Percentiles rank a stretch among this genome's conserved stretches.
Evolutionary conservation across 306 rosid genomes (phyloP).

Genomic region (Prinsepia uniflora): DNA sequence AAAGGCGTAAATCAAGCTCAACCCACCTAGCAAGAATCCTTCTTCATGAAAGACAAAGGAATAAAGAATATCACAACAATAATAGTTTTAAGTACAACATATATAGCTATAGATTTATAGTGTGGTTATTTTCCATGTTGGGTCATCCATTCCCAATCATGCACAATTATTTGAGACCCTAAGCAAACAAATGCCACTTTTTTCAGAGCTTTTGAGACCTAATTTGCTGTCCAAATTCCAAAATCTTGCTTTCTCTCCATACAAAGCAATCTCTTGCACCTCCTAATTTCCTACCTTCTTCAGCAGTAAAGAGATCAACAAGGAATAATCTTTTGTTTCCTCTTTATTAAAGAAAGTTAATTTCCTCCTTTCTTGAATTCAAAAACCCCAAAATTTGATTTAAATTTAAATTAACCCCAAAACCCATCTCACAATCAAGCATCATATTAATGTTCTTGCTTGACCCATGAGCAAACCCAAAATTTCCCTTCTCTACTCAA

Average conservation of each 20-base stretch:
- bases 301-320: constrained; percentile 26
- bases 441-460: constrained; percentile 29
- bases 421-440: constrained; percentile 28
- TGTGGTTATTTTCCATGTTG: background rate
- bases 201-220: constrained; percentile 35
- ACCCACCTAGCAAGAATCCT: constrained; percentile 37
- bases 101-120: no score
- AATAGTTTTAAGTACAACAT: no score
- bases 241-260: constrained; percentile 51
- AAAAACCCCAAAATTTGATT: constrained; percentile 26
- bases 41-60: constrained; percentile 33
- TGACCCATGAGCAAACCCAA: constrained; percentile 36
- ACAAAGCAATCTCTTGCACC: constrained; percentile 41
- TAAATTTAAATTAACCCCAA: background rate
- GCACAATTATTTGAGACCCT: constrained; percentile 15
- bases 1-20: constrained; percentile 20
- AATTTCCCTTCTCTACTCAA: constrained; percentile 57
- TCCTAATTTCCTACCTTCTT: constrained; percentile 22
- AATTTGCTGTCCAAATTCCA: constrained; percentile 34
- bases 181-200: constrained; percentile 45
- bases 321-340: constrained; percentile 42
- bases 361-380: constrained; percentile 31
- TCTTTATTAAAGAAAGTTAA: constrained; percentile 60
- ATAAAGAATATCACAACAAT: constrained; percentile 28
- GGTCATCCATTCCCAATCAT: background rate